These are phyloP conservation scores for Sclerospora graminicola DNA, from an alignment of 352 stramenopile species.

Conservation along the genomic window DNA sequence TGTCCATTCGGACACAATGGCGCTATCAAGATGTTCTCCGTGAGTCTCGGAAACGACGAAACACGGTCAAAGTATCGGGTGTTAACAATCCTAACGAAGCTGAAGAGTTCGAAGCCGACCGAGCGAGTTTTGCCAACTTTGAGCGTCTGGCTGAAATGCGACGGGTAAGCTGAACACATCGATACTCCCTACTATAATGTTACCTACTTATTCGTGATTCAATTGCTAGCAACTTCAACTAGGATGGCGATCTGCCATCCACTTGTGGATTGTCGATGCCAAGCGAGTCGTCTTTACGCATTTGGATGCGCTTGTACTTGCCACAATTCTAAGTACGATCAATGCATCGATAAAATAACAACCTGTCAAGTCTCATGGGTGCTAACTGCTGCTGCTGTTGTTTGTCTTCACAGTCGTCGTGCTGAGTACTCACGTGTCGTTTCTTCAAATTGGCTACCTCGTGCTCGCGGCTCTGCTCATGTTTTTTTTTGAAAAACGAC, in stretches of 20 bases:
- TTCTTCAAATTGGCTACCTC: constrained; percentile 79
- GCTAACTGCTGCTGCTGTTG: background rate
- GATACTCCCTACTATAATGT: background rate
- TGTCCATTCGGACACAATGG: constrained; percentile 70
- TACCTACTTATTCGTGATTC: background rate
- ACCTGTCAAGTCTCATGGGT: background rate
- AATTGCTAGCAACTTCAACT: constrained; percentile 33
- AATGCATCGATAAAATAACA: background rate
- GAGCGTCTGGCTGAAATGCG: constrained; percentile 35
- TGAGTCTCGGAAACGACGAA: constrained; percentile 24
- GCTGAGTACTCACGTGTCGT: constrained; percentile 67
- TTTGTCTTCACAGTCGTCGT: constrained; percentile 44
- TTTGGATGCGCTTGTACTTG: constrained; percentile 66
- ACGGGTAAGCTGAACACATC: constrained; percentile 19
- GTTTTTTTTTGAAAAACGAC: constrained; percentile 71
- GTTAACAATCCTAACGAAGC: constrained; percentile 6
- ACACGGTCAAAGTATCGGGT: constrained; percentile 9
- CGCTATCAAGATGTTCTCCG: constrained; percentile 58
- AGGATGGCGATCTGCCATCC: constrained; percentile 36
- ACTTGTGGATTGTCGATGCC: constrained; percentile 59
- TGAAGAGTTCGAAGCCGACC: constrained; percentile 7
- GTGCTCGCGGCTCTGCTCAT: constrained; percentile 70
- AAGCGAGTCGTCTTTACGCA: constrained; percentile 68
- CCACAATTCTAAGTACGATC: constrained; percentile 65
- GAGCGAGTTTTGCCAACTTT: constrained; percentile 28